Conservation (phyloP, 805 yeast species). For the Candida saitoana region DNA sequence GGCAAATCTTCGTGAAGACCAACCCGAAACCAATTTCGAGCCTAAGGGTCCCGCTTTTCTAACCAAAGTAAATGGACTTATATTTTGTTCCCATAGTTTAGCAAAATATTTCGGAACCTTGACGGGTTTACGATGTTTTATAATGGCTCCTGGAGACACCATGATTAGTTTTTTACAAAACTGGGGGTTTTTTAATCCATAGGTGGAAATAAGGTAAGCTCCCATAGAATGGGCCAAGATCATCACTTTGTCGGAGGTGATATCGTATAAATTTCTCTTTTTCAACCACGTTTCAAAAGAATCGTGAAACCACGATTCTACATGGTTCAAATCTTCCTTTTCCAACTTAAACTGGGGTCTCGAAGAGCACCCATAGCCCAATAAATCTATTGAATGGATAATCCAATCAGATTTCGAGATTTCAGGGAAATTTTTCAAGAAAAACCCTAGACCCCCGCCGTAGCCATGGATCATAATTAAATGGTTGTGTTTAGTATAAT, state of each 20-base stretch:
- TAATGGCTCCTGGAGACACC: slow-evolving; percentile 88
- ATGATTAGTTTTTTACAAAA: slow-evolving; percentile 66
- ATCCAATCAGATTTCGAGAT: slow-evolving; percentile 49
- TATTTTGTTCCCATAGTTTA: slow-evolving; percentile 78
- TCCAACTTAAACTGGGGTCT: slow-evolving; percentile 62
- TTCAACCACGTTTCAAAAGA: slow-evolving; percentile 63
- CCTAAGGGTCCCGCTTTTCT: slow-evolving; percentile 79
- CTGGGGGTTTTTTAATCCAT: slow-evolving; percentile 55
- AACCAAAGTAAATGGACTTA: slow-evolving; percentile 81
- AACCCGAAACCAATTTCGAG: slow-evolving; percentile 78
- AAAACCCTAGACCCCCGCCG: slow-evolving; percentile 44
- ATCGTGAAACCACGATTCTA: slow-evolving; percentile 63
- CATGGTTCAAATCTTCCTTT: slow-evolving; percentile 40
- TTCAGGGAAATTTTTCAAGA: slow-evolving; percentile 34
- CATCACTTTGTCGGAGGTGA: slow-evolving; percentile 41
- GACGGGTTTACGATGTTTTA: slow-evolving; percentile 41
- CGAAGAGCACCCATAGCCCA: slow-evolving; percentile 89
- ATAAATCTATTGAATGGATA: slow-evolving; percentile 79
- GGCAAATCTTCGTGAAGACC: slow-evolving; percentile 83
- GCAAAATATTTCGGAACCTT: slow-evolving; percentile 73
- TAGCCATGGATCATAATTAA: slow-evolving; percentile 44
- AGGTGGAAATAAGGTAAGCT: slow-evolving; percentile 71
- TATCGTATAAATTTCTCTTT: slow-evolving; percentile 36
- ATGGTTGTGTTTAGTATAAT: slow-evolving; percentile 26
- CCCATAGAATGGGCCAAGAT: slow-evolving; percentile 90